Percentiles rank a stretch among this genome's conserved stretches.
These are phyloP conservation scores for Selaginella tamariscina DNA, from an alignment of 75 land plant genomes.

Conservation along the genomic window DNA sequence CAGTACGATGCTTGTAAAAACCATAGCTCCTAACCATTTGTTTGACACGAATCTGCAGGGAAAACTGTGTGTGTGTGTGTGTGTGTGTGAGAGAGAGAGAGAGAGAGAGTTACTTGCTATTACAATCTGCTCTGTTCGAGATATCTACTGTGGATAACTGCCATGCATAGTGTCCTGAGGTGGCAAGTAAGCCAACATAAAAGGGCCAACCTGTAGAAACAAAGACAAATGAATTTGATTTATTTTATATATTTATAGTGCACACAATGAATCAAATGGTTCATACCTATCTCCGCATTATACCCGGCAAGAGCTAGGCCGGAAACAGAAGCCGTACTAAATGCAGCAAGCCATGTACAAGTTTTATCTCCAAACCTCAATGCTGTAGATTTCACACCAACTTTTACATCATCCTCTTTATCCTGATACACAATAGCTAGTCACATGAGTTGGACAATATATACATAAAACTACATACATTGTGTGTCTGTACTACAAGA, in stretches of 20 bases:
- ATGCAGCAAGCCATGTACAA: slow-evolving; percentile 52
- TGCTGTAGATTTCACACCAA: slow-evolving; percentile 95
- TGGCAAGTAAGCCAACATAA: slow-evolving; percentile 45
- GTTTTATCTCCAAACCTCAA: slow-evolving; percentile 75
- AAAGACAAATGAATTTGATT: slow-evolving; percentile 5
- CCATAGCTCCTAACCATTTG: slow-evolving; percentile 85
- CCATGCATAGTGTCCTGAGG: slow-evolving; percentile 76
- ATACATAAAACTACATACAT: background rate
- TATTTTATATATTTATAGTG: too few relatives aligned
- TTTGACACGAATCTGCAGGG: slow-evolving; percentile 69
- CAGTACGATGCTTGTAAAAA: slow-evolving; percentile 48
- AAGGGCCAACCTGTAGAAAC: slow-evolving; percentile 79
- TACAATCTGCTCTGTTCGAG: slow-evolving; percentile 68
- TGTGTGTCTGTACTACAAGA: background rate
- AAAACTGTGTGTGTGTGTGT: background rate
- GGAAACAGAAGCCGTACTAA: slow-evolving; percentile 56
- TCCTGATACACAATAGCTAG: too few relatives aligned
- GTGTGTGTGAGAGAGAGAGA: background rate
- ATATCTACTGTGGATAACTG: slow-evolving; percentile 71
- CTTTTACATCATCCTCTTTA: slow-evolving; percentile 86
- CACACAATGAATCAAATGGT: too few relatives aligned
- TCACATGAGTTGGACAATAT: background rate
- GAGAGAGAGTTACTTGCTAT: slow-evolving; percentile 46
- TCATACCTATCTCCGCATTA: slow-evolving; percentile 65
- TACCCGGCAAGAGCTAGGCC: slow-evolving; percentile 60